Evolutionary conservation across 352 stramenopile genomes (phyloP), one percentile per base, ranked within the genome.

Genomic region (Elongisporangium undulatum): DNA sequence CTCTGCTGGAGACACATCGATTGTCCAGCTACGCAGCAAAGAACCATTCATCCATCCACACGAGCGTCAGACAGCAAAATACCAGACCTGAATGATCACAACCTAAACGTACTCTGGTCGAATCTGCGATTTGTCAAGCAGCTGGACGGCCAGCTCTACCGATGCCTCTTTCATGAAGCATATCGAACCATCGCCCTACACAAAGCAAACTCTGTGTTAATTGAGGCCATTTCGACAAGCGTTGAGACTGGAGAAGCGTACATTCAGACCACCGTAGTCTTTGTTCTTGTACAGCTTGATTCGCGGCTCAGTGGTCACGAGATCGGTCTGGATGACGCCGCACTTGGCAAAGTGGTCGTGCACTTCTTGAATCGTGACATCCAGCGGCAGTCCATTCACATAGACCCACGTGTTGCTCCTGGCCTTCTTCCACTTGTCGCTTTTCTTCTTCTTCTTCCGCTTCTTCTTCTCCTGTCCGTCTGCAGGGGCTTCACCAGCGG

Each of bases 221-320:
- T 16, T 8, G 12, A 50, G 3, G 58, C 26, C 21, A 48, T 34
- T 45, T 45, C 34, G 12, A 5, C 10, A 34, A 21, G 15, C 3
- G 34, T 24, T 12, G 1, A 29, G 17, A 7, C 17, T 15, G 26
- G 3, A 9, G 50, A 34, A 0, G 71, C 81, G 34, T 74, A 94
- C 85, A 50, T 99, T 99, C 12, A 97, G 67, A 3, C 82, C 72
- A 12, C 87, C 92, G 29, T 76, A 77, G 29, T 94, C 74, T 60
- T 95, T 95, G 70, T 95, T 80, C 52, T 81, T 59, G 72, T 99
- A 99, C 4, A 99, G 69, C 65, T 99, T 99, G 62, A 99, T 97
- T 55, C 97, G 96, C 9, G 95, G 96, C 55, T 94, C 77, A 51
- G 96, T 79, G 15, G 89, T 97, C 48, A 89, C 76, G 53, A 98